Evolutionary conservation across 1,284 basidiomycete species (phyloP).

Genomic region (Fomitopsis palustris): DNA sequence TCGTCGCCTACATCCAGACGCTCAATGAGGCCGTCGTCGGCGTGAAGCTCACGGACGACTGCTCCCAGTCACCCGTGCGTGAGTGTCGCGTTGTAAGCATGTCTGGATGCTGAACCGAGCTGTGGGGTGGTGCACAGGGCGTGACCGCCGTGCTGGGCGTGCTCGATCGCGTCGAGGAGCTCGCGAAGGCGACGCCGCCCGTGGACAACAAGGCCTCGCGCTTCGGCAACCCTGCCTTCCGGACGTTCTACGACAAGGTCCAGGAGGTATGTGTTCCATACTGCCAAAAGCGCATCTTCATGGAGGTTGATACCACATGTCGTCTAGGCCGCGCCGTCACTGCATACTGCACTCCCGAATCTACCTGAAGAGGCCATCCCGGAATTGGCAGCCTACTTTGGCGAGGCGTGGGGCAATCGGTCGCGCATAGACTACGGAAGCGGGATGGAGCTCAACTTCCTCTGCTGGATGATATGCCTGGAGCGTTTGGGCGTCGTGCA

Average conservation of each 20-base stretch:
- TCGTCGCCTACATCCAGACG: constrained; percentile 72
- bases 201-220: constrained; percentile 89
- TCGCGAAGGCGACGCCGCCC: constrained; percentile 74
- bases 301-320: background rate
- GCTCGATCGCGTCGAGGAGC: constrained; percentile 64
- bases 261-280: constrained; percentile 47
- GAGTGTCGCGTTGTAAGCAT: constrained; percentile 4
- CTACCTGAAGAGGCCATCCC: constrained; percentile 54
- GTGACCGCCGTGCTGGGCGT: constrained; percentile 59
- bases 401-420: constrained; percentile 89
- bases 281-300: background rate
- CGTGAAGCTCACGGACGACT: constrained; percentile 71
- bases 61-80: constrained; percentile 55
- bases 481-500: constrained; percentile 70
- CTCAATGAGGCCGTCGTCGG: constrained; percentile 80
- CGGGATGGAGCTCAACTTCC: constrained; percentile 97
- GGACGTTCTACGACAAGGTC: constrained; percentile 86
- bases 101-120: background rate
- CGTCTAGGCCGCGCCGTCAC: constrained; percentile 38
- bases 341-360: constrained; percentile 58
- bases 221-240: constrained; percentile 97
- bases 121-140: constrained; percentile 46
- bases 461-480: constrained; percentile 95
- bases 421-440: constrained; percentile 97
- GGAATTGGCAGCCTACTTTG: constrained; percentile 81